These are phyloP conservation scores for Coniochaeta hoffmannii DNA, from an alignment of 2,329 filamentous ascomycete species.

Conservation along the genomic window DNA sequence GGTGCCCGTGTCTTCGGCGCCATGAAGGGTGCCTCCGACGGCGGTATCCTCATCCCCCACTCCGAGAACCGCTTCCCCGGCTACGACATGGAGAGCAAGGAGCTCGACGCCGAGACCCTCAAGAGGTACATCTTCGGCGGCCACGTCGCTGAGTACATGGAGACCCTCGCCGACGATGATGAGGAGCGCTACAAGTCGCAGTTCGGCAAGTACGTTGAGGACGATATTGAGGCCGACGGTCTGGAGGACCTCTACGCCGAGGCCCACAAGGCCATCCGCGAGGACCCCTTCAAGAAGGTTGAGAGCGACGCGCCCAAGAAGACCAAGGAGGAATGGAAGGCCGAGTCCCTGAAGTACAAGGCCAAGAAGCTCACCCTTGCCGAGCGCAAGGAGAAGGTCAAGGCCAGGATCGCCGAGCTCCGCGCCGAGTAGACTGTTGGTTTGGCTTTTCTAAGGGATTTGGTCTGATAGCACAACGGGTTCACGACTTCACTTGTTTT, in stretches of 20 bases:
- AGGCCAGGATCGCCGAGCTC: conserved; percentile 86
- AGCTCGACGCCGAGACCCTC: conserved; percentile 93
- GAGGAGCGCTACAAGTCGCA: conserved; percentile 99
- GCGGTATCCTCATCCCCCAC: conserved; percentile 94
- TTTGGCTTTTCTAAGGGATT: conserved; percentile 10
- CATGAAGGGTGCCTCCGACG: conserved; percentile 99
- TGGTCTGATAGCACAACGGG: conserved; percentile 8
- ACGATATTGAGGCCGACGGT: conserved; percentile 91
- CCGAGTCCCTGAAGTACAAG: conserved; percentile 86
- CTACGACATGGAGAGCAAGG: conserved; percentile 94
- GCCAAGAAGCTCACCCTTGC: conserved; percentile 70
- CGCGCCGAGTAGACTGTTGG: conserved; percentile 38
- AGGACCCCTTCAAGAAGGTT: conserved; percentile 95
- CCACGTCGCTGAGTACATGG: conserved; percentile 99
- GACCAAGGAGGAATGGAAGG: conserved; percentile 95
- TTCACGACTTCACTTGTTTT: conserved; percentile 16
- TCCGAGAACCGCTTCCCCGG: conserved; percentile 99
- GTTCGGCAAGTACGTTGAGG: conserved; percentile 97
- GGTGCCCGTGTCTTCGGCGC: conserved; percentile 98
- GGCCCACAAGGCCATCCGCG: conserved; percentile 93
- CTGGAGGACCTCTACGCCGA: conserved; percentile 95
- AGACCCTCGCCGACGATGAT: conserved; percentile 97
- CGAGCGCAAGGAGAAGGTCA: conserved; percentile 74
- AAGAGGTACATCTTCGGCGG: conserved; percentile 99
- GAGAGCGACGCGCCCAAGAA: conserved; percentile 74